Conservation (phyloP, 257 asterid species). For the Solanum medicagineum region DNA sequence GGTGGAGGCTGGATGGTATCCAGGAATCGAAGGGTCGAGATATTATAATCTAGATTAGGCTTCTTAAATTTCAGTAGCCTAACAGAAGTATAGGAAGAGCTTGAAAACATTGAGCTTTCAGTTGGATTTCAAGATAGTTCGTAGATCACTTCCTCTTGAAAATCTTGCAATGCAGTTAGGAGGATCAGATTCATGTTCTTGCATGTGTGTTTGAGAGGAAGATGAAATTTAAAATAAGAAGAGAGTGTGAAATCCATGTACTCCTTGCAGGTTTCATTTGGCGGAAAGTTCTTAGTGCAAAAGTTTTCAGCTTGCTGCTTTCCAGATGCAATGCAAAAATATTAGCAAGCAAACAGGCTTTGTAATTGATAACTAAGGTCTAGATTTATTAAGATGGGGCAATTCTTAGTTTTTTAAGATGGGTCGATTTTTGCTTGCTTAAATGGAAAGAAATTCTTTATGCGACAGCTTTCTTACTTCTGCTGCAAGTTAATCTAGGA, state of each 20-base stretch:
- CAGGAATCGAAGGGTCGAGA: background rate
- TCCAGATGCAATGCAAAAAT: background rate
- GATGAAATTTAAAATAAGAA: background rate
- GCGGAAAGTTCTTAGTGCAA: background rate
- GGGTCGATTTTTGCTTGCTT: background rate
- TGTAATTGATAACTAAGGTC: background rate
- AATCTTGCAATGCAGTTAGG: background rate
- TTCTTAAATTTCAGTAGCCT: background rate
- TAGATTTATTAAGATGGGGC: background rate
- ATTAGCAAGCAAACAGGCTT: background rate
- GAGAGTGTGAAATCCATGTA: background rate
- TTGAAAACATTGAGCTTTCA: background rate
- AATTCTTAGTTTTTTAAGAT: background rate
- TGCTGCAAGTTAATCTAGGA: background rate
- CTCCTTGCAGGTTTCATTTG: background rate
- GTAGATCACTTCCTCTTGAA: background rate
- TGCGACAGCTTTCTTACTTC: background rate
- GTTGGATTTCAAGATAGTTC: background rate
- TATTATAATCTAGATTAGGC: background rate
- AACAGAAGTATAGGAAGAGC: background rate
- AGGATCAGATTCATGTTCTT: background rate
- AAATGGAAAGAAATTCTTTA: background rate
- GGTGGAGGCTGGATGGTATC: background rate
- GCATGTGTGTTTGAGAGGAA: background rate
- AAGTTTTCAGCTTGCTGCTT: background rate